Conservation (phyloP, 129 eudicot genomes). For the Lonicera japonica region DNA sequence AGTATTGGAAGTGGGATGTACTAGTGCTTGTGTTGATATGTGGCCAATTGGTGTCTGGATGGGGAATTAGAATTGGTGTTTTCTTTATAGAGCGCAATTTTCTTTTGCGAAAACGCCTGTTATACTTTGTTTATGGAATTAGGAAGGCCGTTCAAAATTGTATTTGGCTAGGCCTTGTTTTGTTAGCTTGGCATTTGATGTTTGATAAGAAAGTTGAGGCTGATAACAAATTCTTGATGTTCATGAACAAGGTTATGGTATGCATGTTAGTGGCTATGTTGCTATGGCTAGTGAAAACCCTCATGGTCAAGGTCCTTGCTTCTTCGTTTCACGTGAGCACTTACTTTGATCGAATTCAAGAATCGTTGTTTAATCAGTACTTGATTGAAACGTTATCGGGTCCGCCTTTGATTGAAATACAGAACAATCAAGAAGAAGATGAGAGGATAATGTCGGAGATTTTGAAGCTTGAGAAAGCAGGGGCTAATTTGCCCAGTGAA, state of each 20-base stretch:
- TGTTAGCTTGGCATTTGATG: conserved; percentile 71
- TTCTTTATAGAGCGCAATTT: conserved; percentile 71
- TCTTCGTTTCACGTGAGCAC: conserved; percentile 87
- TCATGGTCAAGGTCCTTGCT: conserved; percentile 79
- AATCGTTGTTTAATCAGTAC: conserved; percentile 73
- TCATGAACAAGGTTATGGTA: conserved; percentile 51
- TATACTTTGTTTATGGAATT: conserved; percentile 75
- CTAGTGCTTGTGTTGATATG: conserved; percentile 71
- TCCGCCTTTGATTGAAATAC: conserved; percentile 54
- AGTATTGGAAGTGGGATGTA: conserved; percentile 84
- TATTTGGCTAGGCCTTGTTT: conserved; percentile 73
- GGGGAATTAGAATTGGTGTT: conserved; percentile 58
- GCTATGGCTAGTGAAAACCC: conserved; percentile 69
- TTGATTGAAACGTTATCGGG: conserved; percentile 78
- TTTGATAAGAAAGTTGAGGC: conserved; percentile 54
- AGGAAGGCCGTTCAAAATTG: conserved; percentile 68
- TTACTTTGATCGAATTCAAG: conserved; percentile 84
- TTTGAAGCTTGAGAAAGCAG: conserved; percentile 66
- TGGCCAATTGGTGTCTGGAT: conserved; percentile 76
- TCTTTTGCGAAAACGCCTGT: conserved; percentile 53
- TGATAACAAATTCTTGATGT: conserved; percentile 36
- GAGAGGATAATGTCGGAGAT: conserved; percentile 61
- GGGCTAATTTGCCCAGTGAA: conserved; percentile 64
- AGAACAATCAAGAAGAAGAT: conserved; percentile 45
- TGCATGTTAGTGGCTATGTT: conserved; percentile 58